Evolutionary conservation across 1,139 yeast genomes (phyloP), one percentile per base, ranked within the genome.

Genomic region (Hanseniaspora gamundiae): DNA sequence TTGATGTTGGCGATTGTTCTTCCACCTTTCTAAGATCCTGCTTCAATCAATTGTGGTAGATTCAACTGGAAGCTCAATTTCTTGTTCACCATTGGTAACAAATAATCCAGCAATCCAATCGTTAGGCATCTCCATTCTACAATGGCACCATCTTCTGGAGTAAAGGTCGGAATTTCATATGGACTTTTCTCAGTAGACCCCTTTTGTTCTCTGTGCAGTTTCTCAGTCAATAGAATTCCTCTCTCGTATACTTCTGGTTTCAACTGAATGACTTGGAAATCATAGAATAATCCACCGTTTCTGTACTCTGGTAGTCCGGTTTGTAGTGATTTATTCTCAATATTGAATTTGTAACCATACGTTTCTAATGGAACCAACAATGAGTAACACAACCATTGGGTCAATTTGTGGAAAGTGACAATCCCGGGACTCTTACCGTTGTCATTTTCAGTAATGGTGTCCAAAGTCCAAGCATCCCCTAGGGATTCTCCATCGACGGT

Each of bases 81-180:
- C 33, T 65, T 59, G 48, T 76, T 75, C 35, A 76, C 70, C 41
- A 67, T 48, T 9, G 73, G 71, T 20, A 75, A 60, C 6, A 76
- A 56, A 48, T 62, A 56, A 52, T 76, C 82, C 42, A 76, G 58
- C 41, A 76, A 61, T 3, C 75, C 75, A 29, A 76, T 71, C 0
- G 79, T 76, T 45, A 68, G 61, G 19, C 79, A 74, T 52, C 81
- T 65, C 81, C 81, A 76, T 52, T 76, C 82, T n/a, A 76, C 76
- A 47, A 76, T 74, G 20, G 67, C 71, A 43, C 76, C 80, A 49
- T 74, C 74, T 29, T 66, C 69, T 1, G 80, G 76, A 0, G 58
- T 58, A 49, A 67, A 76, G 4, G 70, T 59, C 27, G 81, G 80
- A n/a, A 74, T 61, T 1, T 49, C 49, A 4, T 50, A 51, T 0